Evolutionary conservation across 2,329 filamentous ascomycete species (phyloP), one percentile per base, ranked within the genome.

Genomic region (Sordariomycetes sp.): DNA sequence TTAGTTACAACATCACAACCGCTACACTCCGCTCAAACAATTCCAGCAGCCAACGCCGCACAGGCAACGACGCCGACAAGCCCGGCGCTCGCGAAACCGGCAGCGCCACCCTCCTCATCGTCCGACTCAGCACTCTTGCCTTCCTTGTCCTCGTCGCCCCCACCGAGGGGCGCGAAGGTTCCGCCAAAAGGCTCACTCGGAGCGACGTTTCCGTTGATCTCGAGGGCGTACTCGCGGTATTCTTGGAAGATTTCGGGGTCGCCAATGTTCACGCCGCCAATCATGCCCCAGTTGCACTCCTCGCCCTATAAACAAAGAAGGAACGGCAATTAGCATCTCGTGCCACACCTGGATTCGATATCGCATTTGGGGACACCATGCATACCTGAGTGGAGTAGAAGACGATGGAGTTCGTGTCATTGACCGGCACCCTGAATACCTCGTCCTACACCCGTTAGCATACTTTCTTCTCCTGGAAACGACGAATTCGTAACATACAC

Each of bases 241-340:
- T 34, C 22, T 3, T 39, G 32, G 28, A 56, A 28, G 8, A 52
- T 10, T 6, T 51, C 48, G 6, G 62, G 56, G 22, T 55, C 59
- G 20, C 59, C 61, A 22, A 63, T 61, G 58, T 68, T 69, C 59
- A 69, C 61, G 50, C 64, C 65, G 34, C 64, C 65, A 8, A 68
- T 62, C 67, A 69, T 68, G 52, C 67, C 67, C 8, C 39, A 57
- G 62, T 65, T 62, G 59, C 67, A 69, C 60, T 69, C 65, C 20
- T 57, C 56, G 20, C 50, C 60, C 53, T 60, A 25, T 36, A 15
- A 24, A 36, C 6, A 35, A 22, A 32, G 28, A 32, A 32, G 28
- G 22, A 36, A 25, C 22, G n/a, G n/a, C n/a, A 8, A 35, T 34
- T 42, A 35, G 28, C 42, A 55, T 25, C n/a, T n/a, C 20, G 34